These are phyloP conservation scores for Petunia hybrid DNA, from an alignment of 305 asterid genomes.

Conservation along the genomic window DNA sequence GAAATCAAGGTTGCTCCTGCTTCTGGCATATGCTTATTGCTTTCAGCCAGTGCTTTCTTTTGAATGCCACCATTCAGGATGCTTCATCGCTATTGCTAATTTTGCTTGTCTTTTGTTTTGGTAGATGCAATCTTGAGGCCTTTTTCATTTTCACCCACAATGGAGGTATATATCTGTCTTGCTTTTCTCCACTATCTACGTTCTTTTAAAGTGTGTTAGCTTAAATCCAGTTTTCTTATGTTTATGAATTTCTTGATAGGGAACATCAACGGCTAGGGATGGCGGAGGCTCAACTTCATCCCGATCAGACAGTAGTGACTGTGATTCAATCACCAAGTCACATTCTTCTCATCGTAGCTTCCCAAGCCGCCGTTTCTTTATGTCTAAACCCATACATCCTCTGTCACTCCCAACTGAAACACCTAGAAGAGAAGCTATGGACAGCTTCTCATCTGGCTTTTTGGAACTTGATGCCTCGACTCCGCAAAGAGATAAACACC, in stretches of 20 bases:
- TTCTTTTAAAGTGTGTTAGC: neutral
- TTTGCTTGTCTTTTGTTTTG: conserved; percentile 39
- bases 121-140: conserved; percentile 73
- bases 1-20: neutral
- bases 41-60: conserved; percentile 13
- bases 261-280: conserved; percentile 78
- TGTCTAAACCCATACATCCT: conserved; percentile 98
- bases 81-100: conserved; percentile 36
- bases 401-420: conserved; percentile 66
- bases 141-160: conserved; percentile 74
- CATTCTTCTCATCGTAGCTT: conserved; percentile 73
- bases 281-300: conserved; percentile 88
- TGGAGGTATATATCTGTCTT: conserved; percentile 68
- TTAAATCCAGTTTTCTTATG: neutral
- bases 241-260: conserved; percentile 50
- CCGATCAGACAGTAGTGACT: conserved; percentile 88
- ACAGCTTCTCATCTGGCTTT: conserved; percentile 40
- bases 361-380: conserved; percentile 73
- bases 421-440: conserved; percentile 47
- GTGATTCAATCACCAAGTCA: conserved; percentile 66
- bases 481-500: conserved; percentile 64
- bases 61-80: neutral
- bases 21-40: conserved; percentile 12
- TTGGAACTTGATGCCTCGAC: conserved; percentile 56
- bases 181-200: conserved; percentile 13